Conservation (phyloP, 2,329 filamentous ascomycete species). For the Fusarium camptoceras region DNA sequence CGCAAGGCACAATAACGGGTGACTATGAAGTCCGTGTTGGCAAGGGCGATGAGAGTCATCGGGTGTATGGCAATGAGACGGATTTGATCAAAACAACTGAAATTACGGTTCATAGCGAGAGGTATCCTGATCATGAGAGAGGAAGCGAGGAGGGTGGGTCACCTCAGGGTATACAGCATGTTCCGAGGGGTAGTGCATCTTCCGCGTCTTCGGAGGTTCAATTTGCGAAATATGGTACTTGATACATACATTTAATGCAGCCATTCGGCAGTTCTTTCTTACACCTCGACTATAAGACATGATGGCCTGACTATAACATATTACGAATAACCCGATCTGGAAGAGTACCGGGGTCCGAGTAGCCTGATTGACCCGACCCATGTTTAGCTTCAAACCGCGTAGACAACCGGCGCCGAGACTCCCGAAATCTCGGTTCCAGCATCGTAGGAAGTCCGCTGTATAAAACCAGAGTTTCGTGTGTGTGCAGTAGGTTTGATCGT, state of each 20-base stretch:
- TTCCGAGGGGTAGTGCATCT: slow-evolving; percentile 29
- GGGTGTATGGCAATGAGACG: background rate
- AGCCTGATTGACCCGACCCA: background rate
- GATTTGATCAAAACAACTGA: slow-evolving; percentile 36
- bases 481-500: background rate
- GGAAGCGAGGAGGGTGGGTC: slow-evolving; percentile 15
- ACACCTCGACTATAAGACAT: accelerated
- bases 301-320: background rate
- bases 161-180: slow-evolving; percentile 3
- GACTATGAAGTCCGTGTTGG: slow-evolving; percentile 42
- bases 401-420: background rate
- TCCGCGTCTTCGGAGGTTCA: slow-evolving; percentile 41
- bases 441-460: background rate
- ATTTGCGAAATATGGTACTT: slow-evolving; percentile 32
- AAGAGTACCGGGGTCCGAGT: background rate
- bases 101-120: slow-evolving; percentile 32
- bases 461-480: background rate
- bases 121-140: slow-evolving; percentile 5
- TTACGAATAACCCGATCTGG: background rate
- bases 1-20: slow-evolving; percentile 11
- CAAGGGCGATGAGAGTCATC: slow-evolving; percentile 17
- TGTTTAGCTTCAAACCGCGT: background rate
- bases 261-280: background rate
- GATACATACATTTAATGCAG: background rate
- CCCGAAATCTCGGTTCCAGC: background rate